Evolutionary conservation across 441 rosid species (phyloP).

Genomic region (Pelargonium cotyledonis): DNA sequence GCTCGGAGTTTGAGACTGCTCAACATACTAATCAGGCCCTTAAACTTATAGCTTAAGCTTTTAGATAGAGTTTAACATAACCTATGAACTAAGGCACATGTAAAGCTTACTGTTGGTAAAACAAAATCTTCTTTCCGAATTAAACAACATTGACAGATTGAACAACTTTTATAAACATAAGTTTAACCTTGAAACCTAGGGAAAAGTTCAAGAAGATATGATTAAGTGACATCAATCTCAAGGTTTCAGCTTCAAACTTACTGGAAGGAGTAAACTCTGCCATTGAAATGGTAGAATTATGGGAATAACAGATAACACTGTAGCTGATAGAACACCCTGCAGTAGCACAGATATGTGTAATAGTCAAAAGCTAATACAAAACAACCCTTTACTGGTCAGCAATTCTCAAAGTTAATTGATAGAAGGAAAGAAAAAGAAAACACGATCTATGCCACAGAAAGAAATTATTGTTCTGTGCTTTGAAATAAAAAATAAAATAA

Average conservation of each 20-base stretch:
- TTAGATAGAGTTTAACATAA: too few species aligned
- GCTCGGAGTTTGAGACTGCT: too few species aligned
- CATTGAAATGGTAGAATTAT: slow-evolving; percentile 94
- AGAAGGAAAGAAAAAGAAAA: too few species aligned
- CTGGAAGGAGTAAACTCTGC: slow-evolving; percentile 97
- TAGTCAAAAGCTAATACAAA: slow-evolving; percentile 4
- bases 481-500: neutral
- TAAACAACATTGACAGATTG: too few species aligned
- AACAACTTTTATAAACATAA: neutral
- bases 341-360: slow-evolving; percentile 19
- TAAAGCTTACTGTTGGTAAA: too few species aligned
- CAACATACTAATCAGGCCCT: too few species aligned
- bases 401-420: too few species aligned
- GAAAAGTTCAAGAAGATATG: neutral
- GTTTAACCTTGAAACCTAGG: neutral
- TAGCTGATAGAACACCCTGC: slow-evolving; percentile 92
- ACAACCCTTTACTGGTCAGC: neutral
- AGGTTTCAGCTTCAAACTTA: slow-evolving; percentile 32
- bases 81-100: too few species aligned
- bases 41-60: too few species aligned
- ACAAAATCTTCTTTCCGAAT: too few species aligned
- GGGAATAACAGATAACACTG: slow-evolving; percentile 71
- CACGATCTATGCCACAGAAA: neutral
- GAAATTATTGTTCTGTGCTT: neutral
- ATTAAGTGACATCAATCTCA: neutral